Base-by-base conservation (phyloP, 2,329 filamentous ascomycete genomes). In the Venturia effusa region DNA sequence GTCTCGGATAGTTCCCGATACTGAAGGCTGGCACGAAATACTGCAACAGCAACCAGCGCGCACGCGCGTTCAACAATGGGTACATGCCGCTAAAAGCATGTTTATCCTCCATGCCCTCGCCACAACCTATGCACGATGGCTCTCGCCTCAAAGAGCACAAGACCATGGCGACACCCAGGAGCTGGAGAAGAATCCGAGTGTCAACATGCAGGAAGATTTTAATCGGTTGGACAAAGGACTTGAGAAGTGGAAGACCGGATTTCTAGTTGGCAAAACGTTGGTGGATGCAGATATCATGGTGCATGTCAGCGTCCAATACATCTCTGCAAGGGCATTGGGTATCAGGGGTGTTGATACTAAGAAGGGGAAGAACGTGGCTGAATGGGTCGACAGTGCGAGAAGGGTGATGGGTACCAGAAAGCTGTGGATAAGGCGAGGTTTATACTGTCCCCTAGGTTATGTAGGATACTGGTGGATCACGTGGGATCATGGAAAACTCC, bases 81-180 rank as follows among this genome's bases (percentile, higher is more conserved):
- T 80, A 10, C 76, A 80, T 66, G 77, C 79, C 0, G 72, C 79
- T 7, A 79, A 82, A 72, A 79, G 71, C 0, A 79, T 78, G 1
- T 79, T 77, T 65, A 68, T 76, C 64, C 67, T 80, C 8, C 79
- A 81, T 66, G 73, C 68, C 10, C 73, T 81, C 2, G 74, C 78
- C 0, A 74, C 80, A 32, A 69, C 77, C 17, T 80, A 81, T 67
- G 72, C 74, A 7, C 74, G 75, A 5, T 79, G 75, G 77, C 72
- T 75, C 64, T 70, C 76, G n/a, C 73, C 75, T 8, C 68, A 72
- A 59, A 17, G 51, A 57, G 51, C 51, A 4, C 51, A 57, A 15
- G 68, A 67, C 15, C 69, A 70, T 40, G 59, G 61, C 15, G 39
- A 71, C 70, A 17, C 75, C 76, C 11, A 57, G 22, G 51, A 57